Conservation (phyloP, 495 filamentous ascomycete species). For the Penicillium canariense region DNA sequence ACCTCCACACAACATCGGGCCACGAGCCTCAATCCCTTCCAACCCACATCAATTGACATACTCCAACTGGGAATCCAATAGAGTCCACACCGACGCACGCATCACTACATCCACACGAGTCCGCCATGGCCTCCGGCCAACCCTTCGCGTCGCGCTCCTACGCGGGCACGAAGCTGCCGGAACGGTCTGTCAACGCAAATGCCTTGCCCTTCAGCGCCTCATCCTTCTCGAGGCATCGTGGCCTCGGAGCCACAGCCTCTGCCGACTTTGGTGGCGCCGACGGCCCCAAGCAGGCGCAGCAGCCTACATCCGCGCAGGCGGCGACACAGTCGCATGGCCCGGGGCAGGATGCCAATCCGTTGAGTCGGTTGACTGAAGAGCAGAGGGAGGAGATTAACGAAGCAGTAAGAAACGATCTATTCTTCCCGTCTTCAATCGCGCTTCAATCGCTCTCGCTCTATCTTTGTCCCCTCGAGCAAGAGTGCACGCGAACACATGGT, state of each 20-base stretch:
- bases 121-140: slow-evolving; percentile 36
- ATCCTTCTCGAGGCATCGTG: slow-evolving; percentile 41
- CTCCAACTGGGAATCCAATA: background rate
- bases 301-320: slow-evolving; percentile 23
- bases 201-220: slow-evolving; percentile 49
- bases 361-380: slow-evolving; percentile 69
- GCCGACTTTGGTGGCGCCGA: slow-evolving; percentile 32
- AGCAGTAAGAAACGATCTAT: slow-evolving; percentile 63
- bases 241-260: slow-evolving; percentile 26
- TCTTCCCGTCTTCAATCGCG: too few species aligned
- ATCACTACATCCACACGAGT: background rate
- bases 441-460: too few species aligned
- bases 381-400: slow-evolving; percentile 87
- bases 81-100: background rate
- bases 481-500: too few species aligned
- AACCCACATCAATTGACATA: slow-evolving; percentile 1
- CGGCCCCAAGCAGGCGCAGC: slow-evolving; percentile 30
- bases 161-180: slow-evolving; percentile 47
- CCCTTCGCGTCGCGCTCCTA: slow-evolving; percentile 52
- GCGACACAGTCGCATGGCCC: slow-evolving; percentile 38
- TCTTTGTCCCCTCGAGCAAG: too few species aligned
- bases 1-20: slow-evolving; percentile 12
- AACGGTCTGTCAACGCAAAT: slow-evolving; percentile 44
- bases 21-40: slow-evolving; percentile 8
- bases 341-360: slow-evolving; percentile 46